These are phyloP conservation scores for Fusarium sp. DNA, from an alignment of 2,329 filamentous ascomycete genomes.

Conservation along the genomic window DNA sequence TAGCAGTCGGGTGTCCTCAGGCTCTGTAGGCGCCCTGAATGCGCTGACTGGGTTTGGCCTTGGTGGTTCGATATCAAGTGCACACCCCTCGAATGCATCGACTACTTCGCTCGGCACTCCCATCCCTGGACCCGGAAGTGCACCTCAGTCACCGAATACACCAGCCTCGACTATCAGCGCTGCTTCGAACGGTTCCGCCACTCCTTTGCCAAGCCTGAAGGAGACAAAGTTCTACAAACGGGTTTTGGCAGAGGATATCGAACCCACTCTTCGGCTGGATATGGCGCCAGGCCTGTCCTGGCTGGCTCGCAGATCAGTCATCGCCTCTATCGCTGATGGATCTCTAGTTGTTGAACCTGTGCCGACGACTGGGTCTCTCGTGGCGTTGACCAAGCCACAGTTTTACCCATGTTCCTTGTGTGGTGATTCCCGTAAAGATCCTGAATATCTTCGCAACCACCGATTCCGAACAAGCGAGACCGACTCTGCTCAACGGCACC, in stretches of 20 bases:
- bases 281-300: conserved; percentile 91
- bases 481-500: conserved; percentile 87
- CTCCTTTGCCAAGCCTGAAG: conserved; percentile 73
- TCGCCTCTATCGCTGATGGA: conserved; percentile 85
- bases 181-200: conserved; percentile 51
- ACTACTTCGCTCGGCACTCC: conserved; percentile 66
- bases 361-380: conserved; percentile 66
- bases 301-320: conserved; percentile 86
- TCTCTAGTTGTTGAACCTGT: conserved; percentile 91
- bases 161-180: conserved; percentile 64
- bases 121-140: conserved; percentile 61
- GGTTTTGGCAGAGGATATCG: conserved; percentile 87
- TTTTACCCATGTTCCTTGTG: conserved; percentile 84
- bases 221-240: conserved; percentile 97
- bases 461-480: conserved; percentile 90
- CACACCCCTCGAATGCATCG: conserved; percentile 67
- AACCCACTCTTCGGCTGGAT: conserved; percentile 91
- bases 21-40: conserved; percentile 67
- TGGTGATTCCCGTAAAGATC: conserved; percentile 80
- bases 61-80: conserved; percentile 59
- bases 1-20: conserved; percentile 75
- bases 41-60: conserved; percentile 57
- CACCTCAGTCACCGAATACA: conserved; percentile 69
- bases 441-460: conserved; percentile 80
- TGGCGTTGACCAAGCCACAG: conserved; percentile 63